Evolutionary conservation across 345 rosid species (phyloP).

Genomic region (Iberis pinnata): DNA sequence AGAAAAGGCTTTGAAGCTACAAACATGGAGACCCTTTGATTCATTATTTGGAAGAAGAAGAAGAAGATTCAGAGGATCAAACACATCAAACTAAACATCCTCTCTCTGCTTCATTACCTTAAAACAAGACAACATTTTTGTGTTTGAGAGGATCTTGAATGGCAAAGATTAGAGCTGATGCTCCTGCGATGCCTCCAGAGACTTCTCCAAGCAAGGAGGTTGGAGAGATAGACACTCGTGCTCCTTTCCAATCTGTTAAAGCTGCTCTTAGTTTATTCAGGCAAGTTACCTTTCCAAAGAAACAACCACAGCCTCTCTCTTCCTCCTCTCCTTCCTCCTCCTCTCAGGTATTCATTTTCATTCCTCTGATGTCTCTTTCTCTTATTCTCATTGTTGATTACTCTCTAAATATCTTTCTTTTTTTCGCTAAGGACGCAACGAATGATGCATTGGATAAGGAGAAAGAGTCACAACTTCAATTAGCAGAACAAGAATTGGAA

Average conservation of each 20-base stretch:
- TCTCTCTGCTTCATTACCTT: not conserved
- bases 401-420: not conserved
- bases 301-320: slow-evolving; percentile 27
- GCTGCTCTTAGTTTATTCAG: slow-evolving; percentile 57
- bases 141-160: slow-evolving; percentile 28
- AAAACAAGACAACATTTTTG: not conserved
- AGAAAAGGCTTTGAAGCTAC: slow-evolving; percentile 14
- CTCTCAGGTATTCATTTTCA: slow-evolving; percentile 4
- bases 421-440: slow-evolving; percentile 17
- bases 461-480: slow-evolving; percentile 50
- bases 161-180: slow-evolving; percentile 39
- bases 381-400: not conserved
- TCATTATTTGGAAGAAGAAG: slow-evolving; percentile 29
- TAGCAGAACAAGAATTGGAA: slow-evolving; percentile 44
- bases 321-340: slow-evolving; percentile 15
- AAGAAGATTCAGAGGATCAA: slow-evolving; percentile 14
- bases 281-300: slow-evolving; percentile 44
- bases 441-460: slow-evolving; percentile 44
- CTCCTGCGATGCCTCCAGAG: not conserved
- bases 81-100: slow-evolving; percentile 22
- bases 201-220: slow-evolving; percentile 44
- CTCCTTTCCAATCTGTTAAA: too few relatives aligned
- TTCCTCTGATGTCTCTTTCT: not conserved
- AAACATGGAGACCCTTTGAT: slow-evolving; percentile 31
- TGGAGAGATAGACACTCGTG: slow-evolving; percentile 34